phyloP scores from a whole-genome alignment of 306 rosid genomes.

The Cicer cuneatum region DNA sequence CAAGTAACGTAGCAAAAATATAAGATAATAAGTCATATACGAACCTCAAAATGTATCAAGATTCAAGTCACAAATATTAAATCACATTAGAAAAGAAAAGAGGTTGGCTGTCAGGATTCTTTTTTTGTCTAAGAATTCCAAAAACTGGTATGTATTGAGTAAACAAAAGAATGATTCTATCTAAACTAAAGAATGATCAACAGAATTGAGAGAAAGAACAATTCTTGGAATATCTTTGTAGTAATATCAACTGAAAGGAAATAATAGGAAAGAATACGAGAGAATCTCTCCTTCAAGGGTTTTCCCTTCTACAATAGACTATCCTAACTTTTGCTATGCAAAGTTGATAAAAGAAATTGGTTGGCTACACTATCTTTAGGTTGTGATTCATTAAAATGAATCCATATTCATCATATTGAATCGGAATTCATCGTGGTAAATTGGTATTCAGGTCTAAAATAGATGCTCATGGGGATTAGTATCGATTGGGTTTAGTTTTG shows the following conservation, averaged over 20 bases:
- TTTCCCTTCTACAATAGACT: too few species aligned
- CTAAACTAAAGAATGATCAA: not conserved
- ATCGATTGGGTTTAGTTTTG: not conserved
- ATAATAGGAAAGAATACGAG: not conserved
- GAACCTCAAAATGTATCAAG: too few species aligned
- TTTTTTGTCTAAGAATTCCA: not conserved
- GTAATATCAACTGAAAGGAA: not conserved
- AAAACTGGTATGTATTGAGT: not conserved
- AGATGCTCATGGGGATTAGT: not conserved
- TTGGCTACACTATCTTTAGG: not conserved
- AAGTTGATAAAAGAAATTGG: too few species aligned
- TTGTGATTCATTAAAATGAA: not conserved
- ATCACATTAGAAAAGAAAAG: too few species aligned
- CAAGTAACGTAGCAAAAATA: too few species aligned
- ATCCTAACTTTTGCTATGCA: too few species aligned
- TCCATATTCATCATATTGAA: too few species aligned
- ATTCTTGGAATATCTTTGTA: not conserved
- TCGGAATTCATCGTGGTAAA: not conserved
- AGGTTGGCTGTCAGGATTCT: not conserved
- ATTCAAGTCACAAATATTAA: too few species aligned
- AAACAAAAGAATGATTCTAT: not conserved
- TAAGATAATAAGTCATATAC: too few species aligned
- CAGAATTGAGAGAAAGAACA: not conserved
- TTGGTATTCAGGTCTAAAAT: not conserved
- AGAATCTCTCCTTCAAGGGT: too few species aligned